Conservation (phyloP, 1,284 basidiomycete genomes). For the Ganoderma lingzhi region DNA sequence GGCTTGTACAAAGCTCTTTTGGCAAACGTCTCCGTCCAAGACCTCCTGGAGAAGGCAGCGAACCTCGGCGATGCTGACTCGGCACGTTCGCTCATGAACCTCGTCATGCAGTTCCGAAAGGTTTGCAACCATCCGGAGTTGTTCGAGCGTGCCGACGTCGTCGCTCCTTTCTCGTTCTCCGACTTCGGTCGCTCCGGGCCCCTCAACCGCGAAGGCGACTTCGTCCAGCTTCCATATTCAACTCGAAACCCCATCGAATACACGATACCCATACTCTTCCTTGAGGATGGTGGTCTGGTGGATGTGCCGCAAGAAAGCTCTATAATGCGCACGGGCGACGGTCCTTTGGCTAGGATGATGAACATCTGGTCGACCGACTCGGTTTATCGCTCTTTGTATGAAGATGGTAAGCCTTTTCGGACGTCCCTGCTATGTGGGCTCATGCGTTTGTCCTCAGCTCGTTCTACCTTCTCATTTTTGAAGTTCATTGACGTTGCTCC, state of each 20-base stretch:
- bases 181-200: slow-evolving; percentile 86
- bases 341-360: slow-evolving; percentile 77
- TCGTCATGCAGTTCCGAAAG: slow-evolving; percentile 99
- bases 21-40: slow-evolving; percentile 94
- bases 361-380: slow-evolving; percentile 93
- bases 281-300: slow-evolving; percentile 81
- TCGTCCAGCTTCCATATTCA: slow-evolving; percentile 85
- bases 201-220: slow-evolving; percentile 86
- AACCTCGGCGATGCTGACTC: slow-evolving; percentile 91
- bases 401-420: slow-evolving; percentile 57
- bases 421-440: neutral
- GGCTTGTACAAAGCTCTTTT: slow-evolving; percentile 92
- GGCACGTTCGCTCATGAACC: slow-evolving; percentile 95
- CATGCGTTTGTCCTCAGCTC: slow-evolving; percentile 24
- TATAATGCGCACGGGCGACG: slow-evolving; percentile 63
- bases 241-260: slow-evolving; percentile 89
- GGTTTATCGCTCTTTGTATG: slow-evolving; percentile 77
- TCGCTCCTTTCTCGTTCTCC: slow-evolving; percentile 91
- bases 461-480: slow-evolving; percentile 78
- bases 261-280: slow-evolving; percentile 80
- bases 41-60: slow-evolving; percentile 93
- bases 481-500: slow-evolving; percentile 72
- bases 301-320: slow-evolving; percentile 70
- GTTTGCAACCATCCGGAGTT: slow-evolving; percentile 99
- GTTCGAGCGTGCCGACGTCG: slow-evolving; percentile 97